These are phyloP conservation scores for Epicoccum nigrum DNA, from an alignment of 2,329 filamentous ascomycete species.

Conservation along the genomic window DNA sequence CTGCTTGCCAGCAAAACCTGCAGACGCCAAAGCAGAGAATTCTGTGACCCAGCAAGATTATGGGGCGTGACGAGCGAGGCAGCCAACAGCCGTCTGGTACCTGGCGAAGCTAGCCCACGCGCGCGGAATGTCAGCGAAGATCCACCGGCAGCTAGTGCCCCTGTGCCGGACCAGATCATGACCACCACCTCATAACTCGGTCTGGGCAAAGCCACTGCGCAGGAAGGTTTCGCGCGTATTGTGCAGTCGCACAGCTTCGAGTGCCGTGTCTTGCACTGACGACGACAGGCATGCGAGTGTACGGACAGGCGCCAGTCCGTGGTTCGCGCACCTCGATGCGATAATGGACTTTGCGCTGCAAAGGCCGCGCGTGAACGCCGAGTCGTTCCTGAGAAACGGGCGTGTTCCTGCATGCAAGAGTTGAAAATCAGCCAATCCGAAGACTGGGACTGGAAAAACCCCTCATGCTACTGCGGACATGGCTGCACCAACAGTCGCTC, in stretches of 20 bases:
- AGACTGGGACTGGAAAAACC: conserved; percentile 6
- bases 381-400: conserved; percentile 4
- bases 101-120: too few relatives aligned
- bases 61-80: too few relatives aligned
- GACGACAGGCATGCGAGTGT: too few relatives aligned
- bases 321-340: conserved; percentile 7
- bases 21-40: too few relatives aligned
- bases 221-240: conserved; percentile 5
- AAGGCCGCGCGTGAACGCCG: conserved; percentile 9
- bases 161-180: conserved; percentile 10
- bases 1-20: too few relatives aligned
- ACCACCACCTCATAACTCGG: conserved; percentile 12
- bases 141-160: too few relatives aligned
- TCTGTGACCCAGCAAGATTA: too few relatives aligned
- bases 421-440: conserved; percentile 11
- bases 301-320: too few relatives aligned
- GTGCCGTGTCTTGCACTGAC: conserved; percentile 10
- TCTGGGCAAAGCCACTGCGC: conserved; percentile 9
- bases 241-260: conserved; percentile 12
- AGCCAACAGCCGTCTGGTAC: too few relatives aligned
- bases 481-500: conserved; percentile 11
- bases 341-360: conserved; percentile 3
- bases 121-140: too few relatives aligned
- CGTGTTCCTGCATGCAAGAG: conserved; percentile 16
- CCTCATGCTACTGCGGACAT: conserved; percentile 16